Percentiles rank a stretch among this genome's conserved stretches.
phyloP scores from a whole-genome alignment of 805 yeast genomes.

The Myxozyma melibiosi region DNA sequence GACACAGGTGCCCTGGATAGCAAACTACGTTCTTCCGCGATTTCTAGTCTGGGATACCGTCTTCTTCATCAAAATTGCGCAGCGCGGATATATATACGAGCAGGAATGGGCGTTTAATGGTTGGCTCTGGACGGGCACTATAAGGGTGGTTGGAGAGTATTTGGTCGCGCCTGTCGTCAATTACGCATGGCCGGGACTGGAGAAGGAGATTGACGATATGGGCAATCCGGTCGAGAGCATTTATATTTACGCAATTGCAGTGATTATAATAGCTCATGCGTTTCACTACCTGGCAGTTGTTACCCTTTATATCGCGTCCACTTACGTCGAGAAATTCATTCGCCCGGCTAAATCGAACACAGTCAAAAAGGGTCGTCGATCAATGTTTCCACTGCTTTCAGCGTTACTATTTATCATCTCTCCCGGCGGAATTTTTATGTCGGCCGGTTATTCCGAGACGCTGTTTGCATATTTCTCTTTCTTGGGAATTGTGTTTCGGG shows the following conservation, averaged over 20 bases:
- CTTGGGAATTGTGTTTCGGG: constrained; percentile 57
- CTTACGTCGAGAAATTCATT: constrained; percentile 31
- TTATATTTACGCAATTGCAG: constrained; percentile 51
- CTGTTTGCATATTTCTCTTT: constrained; percentile 63
- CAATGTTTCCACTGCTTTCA: constrained; percentile 41
- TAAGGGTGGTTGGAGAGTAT: constrained; percentile 9
- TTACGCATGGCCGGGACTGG: constrained; percentile 7
- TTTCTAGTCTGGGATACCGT: constrained; percentile 85
- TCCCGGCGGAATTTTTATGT: constrained; percentile 79
- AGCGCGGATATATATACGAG: constrained; percentile 61
- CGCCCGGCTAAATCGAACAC: neutral
- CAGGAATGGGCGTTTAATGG: constrained; percentile 93
- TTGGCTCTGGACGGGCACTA: constrained; percentile 59
- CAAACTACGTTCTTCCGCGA: constrained; percentile 35
- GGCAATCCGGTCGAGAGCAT: constrained; percentile 30
- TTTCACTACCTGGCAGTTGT: constrained; percentile 55
- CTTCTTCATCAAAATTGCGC: constrained; percentile 64
- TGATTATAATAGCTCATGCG: constrained; percentile 54
- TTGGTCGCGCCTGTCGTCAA: constrained; percentile 13
- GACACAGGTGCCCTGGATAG: constrained; percentile 10
- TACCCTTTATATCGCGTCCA: constrained; percentile 55
- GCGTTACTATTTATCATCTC: constrained; percentile 58
- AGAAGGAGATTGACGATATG: constrained; percentile 18
- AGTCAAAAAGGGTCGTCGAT: constrained; percentile 11
- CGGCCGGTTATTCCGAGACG: constrained; percentile 77